A percentile compares a stretch with the other conserved stretches of the same genome.
Conservation (phyloP, 306 rosid genomes). For the Quercus rubra region DNA sequence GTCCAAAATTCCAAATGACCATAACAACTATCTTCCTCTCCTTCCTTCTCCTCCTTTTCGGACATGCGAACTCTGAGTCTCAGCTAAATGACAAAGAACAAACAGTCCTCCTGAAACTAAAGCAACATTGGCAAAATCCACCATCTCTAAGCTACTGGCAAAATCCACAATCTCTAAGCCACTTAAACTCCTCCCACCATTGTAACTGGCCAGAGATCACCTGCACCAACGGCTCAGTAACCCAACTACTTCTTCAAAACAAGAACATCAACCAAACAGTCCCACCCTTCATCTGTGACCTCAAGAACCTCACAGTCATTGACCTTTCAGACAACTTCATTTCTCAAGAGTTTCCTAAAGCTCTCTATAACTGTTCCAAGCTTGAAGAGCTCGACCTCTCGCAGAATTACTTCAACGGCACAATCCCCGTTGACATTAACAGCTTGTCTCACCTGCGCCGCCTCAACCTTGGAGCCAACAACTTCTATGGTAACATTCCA, state of each 20-base stretch:
- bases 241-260: constrained; percentile 12
- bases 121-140: constrained; percentile 40
- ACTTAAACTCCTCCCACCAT: constrained; percentile 48
- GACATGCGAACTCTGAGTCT: constrained; percentile 25
- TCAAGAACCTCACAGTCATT: constrained; percentile 52
- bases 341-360: constrained; percentile 50
- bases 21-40: constrained; percentile 15
- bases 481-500: constrained; percentile 59
- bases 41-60: constrained; percentile 16
- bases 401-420: constrained; percentile 42
- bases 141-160: constrained; percentile 15
- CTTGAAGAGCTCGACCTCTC: constrained; percentile 46
- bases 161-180: no score
- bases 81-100: constrained; percentile 48
- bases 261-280: constrained; percentile 22
- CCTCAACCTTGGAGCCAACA: constrained; percentile 43
- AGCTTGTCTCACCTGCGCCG: constrained; percentile 29
- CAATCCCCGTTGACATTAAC: constrained; percentile 47
- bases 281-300: constrained; percentile 68
- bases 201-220: constrained; percentile 58
- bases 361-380: constrained; percentile 52
- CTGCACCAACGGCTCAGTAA: constrained; percentile 52
- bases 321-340: constrained; percentile 31
- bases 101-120: constrained; percentile 36
- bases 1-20: constrained; percentile 21